Percentiles rank a stretch among this genome's conserved stretches.
These are phyloP conservation scores for Aspergillus novoparasiticus DNA, from an alignment of 2,329 filamentous ascomycete species.

Conservation along the genomic window DNA sequence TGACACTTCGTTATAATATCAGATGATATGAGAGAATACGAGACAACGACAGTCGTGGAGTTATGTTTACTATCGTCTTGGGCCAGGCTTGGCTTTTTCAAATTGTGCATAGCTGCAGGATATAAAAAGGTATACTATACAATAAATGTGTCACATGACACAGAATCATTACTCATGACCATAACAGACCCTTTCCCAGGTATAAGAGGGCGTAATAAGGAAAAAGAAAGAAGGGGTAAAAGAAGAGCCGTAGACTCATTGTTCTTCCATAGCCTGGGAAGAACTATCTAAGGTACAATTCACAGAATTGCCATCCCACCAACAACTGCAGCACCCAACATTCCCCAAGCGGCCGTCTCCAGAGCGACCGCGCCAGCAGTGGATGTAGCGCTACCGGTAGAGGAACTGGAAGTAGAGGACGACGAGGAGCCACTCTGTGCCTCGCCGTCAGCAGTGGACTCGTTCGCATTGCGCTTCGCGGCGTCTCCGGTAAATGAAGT, in stretches of 20 bases:
- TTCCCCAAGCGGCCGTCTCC: conserved; percentile 40
- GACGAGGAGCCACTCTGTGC: conserved; percentile 31
- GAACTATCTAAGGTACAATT: neutral
- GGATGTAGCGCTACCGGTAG: conserved; percentile 22
- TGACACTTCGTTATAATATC: neutral
- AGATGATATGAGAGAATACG: neutral
- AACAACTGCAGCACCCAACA: conserved; percentile 37
- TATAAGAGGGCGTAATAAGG: neutral
- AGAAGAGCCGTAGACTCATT: neutral
- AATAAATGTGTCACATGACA: neutral
- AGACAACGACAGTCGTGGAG: neutral
- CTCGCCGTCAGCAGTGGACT: conserved; percentile 38
- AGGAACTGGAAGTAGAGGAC: conserved; percentile 14
- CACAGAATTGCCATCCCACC: conserved; percentile 38
- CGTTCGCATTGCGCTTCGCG: conserved; percentile 48
- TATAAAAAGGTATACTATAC: neutral
- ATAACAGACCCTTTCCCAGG: neutral
- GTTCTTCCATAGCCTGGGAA: neutral
- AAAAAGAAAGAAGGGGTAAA: neutral
- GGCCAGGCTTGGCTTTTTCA: neutral
- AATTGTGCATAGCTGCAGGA: neutral
- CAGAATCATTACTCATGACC: neutral
- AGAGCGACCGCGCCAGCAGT: conserved; percentile 33
- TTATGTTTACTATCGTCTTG: neutral
- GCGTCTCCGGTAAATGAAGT: conserved; percentile 42